Evolutionary conservation across 176 grass and related monocot species (phyloP), one percentile per base, ranked within the genome.

Genomic region (Puya raimondii): DNA sequence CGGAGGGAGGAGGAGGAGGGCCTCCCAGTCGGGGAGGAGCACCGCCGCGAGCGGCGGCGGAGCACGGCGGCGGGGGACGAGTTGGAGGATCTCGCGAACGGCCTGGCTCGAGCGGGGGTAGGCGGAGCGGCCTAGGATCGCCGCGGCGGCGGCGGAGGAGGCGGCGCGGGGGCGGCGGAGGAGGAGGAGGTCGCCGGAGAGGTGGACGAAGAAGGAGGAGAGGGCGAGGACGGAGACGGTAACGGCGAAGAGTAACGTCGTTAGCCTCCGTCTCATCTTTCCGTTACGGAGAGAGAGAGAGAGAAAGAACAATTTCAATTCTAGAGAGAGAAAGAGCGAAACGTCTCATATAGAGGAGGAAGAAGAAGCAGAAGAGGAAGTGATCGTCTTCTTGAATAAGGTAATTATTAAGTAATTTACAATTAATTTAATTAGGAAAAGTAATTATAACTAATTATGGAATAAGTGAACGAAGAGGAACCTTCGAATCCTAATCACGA

Each of bases 11-110:
- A 82, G 33, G 23, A 81, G 51, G 12, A 81, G 13, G 49, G 53
- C 66, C 66, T 82, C 65, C 80, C 73, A 82, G 73, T 71, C 80
- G 12, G 80, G 80, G 25, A 82, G 16, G 15, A 82, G 73, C 16
- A 82, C n/a, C 29, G 51, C 47, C 11, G 16, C 51, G 50, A n/a
- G 2, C 0, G 20, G 49, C 14, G 63, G 1, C 58, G 64, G 49
- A 56, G 71, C 9, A 22, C 48, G 12, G 17, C 6, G 70, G 22
- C 13, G 22, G 27, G 65, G 14, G 2, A 47, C n/a, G 12, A 4
- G 63, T 4, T 21, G 50, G 74, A 29, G 49, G 20, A 29, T 11
- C 51, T 76, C 74, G 49, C 53, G 74, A 21, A 54, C 33, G 47
- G 74, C 64, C 26, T 18, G 8, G 49, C 50, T 68, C 63, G 48